phyloP scores from a whole-genome alignment of 352 stramenopile genomes.

The Phytophthora fragariaefolia region DNA sequence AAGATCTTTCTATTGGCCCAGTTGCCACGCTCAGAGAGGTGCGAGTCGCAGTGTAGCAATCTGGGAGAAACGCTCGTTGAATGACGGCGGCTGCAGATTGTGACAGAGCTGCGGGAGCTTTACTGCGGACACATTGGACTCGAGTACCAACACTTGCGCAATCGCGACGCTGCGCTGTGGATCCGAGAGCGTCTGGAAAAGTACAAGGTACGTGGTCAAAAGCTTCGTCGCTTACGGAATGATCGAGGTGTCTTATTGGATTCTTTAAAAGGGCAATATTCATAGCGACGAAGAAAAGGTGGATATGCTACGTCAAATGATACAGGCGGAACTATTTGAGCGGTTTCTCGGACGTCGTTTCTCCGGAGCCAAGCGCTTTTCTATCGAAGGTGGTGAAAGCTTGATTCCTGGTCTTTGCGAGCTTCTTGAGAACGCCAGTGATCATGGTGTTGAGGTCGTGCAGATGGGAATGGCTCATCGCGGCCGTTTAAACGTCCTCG shows the following conservation, averaged over 20 bases:
- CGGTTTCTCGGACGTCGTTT: conserved; percentile 97
- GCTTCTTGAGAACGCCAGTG: conserved; percentile 95
- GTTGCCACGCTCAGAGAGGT: conserved; percentile 79
- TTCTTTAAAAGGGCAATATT: conserved; percentile 46
- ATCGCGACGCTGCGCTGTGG: conserved; percentile 89
- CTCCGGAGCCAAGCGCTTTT: conserved; percentile 97
- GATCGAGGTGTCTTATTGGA: background rate
- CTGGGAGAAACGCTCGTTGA: background rate
- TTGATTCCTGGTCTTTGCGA: conserved; percentile 96
- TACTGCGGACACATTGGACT: conserved; percentile 98
- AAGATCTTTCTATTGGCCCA: conserved; percentile 85
- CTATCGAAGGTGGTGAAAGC: conserved; percentile 97
- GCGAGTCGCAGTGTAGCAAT: background rate
- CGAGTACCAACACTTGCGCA: conserved; percentile 99
- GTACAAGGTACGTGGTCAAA: conserved; percentile 53
- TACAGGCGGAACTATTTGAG: conserved; percentile 97
- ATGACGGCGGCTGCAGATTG: conserved; percentile 77
- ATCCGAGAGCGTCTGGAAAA: conserved; percentile 73
- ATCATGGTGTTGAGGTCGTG: conserved; percentile 96
- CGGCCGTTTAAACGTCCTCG: conserved; percentile 97
- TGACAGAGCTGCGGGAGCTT: conserved; percentile 93
- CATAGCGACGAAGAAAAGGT: conserved; percentile 90
- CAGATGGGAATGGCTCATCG: conserved; percentile 99
- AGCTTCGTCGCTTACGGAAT: conserved; percentile 3
- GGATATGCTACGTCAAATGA: conserved; percentile 95